Evolutionary conservation across 2,329 filamentous ascomycete species (phyloP), one percentile per base, ranked within the genome.

Genomic region (Fusarium marasasianum): DNA sequence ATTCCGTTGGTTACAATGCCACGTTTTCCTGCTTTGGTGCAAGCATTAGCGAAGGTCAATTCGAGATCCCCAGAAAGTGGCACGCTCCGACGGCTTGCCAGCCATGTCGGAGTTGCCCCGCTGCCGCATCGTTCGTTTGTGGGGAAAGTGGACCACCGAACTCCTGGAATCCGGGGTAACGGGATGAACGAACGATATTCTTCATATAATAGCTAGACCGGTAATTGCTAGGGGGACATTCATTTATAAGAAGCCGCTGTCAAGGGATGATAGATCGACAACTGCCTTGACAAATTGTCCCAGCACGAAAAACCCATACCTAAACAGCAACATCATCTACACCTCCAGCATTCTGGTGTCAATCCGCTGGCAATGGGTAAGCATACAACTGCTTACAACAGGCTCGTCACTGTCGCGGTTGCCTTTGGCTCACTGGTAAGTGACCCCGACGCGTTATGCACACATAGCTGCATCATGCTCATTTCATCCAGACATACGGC

Each of bases 401-500:
- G 79, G 44, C 78, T 81, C 15, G 76, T 81, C 26, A 81, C 79
- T 13, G 76, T 80, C 47, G 78, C 79, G 20, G 80, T 81, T 1
- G 80, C 80, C 9, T 77, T 82, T 64, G 80, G 79, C 8, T 78
- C 77, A 7, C 63, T 79, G 44, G 80, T 81, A 64, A 40, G 78
- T 69, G 13, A 11, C 3, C 2, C 15, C 1, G 3, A 11, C 4
- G 3, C 41, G 7, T 2, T 8, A 3, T 31, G 5, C 5, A 8
- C 1, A 6, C 3, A 4, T 1, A 14, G 13, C 1, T 44, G 1
- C 8, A 26, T n/a, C 6, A 24, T 40, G 11, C 65, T 66, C 1
- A 54, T 20, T 4, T 7, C 12, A 17, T 24, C 31, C 58, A 86
- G 84, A 87, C 86, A 9, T 88, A 87, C 69, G 86, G 86, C 29